Base-by-base conservation (phyloP, 352 stramenopile species). In the Phytophthora syringae region DNA sequence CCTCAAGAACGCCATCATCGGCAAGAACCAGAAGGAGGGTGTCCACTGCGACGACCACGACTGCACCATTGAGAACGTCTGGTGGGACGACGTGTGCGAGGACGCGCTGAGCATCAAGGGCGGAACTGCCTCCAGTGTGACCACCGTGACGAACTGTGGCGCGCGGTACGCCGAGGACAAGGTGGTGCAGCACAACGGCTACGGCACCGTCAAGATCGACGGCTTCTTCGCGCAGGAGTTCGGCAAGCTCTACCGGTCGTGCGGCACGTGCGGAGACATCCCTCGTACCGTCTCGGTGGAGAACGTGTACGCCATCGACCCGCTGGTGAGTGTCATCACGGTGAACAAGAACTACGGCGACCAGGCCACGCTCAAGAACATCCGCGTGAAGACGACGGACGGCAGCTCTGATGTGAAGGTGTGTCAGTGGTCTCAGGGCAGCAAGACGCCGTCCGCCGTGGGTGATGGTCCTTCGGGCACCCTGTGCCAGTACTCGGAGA, bases 271-370 rank as follows among this genome's bases (percentile, higher is more conserved):
- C 18, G 73, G 53, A 16, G 37, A 66, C 6, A 77, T 69, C 27
- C 54, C 71, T 22, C 62, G 67, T 27, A 64, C 52, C 12, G 64
- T 82, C 21, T 56, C 63, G 10, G 28, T 81, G 5, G 54, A 48
- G 12, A 81, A 79, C 34, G 67, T 77, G 32, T 68, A 68, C 40
- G 58, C 60, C 2, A 55, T 78, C 21, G 52, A 76, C 48, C 73
- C 73, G 18, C 57, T 64, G 43, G 52, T 69, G 7, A 65, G 52
- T 15, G 34, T 80, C 13, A 60, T 82, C n/a, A 78, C 74, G 16
- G 69, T 81, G 22, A 79, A 79, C 64, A 54, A 66, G 36, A 79
- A 82, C 64, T 73, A n/a, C n/a, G n/a, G n/a, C n/a, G n/a, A n/a
- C n/a, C n/a, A n/a, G n/a, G n/a, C n/a, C n/a, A n/a, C n/a, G n/a